Evolutionary conservation across 1,139 yeast species (phyloP).

Genomic region (Debaryomycetaceae sp.): DNA sequence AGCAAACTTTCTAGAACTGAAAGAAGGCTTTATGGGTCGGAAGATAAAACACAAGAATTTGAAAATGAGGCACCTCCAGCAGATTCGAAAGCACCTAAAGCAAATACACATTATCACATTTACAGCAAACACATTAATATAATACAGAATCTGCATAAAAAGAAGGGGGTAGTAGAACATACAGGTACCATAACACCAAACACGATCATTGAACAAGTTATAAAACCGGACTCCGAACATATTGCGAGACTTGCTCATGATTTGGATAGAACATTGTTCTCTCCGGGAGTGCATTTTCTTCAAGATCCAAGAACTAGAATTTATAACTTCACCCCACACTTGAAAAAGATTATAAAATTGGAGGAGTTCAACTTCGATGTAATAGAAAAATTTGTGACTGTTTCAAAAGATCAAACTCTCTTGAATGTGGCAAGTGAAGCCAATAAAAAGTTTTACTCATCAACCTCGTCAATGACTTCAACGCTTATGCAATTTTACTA

Average conservation of each 20-base stretch:
- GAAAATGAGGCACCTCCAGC: not conserved
- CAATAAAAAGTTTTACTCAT: conserved; percentile 55
- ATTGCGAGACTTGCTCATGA: conserved; percentile 54
- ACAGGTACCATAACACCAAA: not conserved
- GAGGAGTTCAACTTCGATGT: conserved; percentile 65
- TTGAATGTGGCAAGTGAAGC: conserved; percentile 45
- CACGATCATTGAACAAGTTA: conserved; percentile 16
- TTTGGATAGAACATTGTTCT: conserved; percentile 66
- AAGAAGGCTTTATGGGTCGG: not conserved
- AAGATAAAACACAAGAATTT: not conserved
- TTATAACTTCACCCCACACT: conserved; percentile 63
- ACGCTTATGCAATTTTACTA: conserved; percentile 73
- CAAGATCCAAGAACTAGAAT: conserved; percentile 75
- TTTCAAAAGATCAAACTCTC: conserved; percentile 61
- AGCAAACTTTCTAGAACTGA: not conserved
- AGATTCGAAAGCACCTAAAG: not conserved
- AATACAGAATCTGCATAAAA: too few relatives aligned
- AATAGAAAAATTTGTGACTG: conserved; percentile 57
- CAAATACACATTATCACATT: not conserved
- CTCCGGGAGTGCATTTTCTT: conserved; percentile 80
- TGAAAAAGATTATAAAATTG: conserved; percentile 62
- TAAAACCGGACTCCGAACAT: conserved; percentile 19
- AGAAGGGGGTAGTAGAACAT: not conserved
- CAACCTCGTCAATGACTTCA: conserved; percentile 87
- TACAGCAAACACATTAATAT: not conserved